Evolutionary conservation across 2,329 filamentous ascomycete species (phyloP).

Genomic region (Claviceps sp.): DNA sequence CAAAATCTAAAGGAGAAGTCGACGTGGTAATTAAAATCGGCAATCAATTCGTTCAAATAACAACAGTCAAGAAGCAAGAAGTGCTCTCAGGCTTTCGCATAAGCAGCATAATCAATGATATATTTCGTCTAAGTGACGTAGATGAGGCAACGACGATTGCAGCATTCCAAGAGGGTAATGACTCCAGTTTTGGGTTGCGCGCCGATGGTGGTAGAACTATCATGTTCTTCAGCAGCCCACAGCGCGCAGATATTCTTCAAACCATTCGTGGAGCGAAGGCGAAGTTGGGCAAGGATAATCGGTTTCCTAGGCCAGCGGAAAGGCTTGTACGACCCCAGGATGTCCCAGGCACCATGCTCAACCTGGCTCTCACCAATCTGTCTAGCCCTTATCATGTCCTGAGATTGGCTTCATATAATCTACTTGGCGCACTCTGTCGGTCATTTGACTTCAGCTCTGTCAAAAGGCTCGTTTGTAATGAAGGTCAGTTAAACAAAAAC

Average conservation of each 20-base stretch:
- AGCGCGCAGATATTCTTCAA: constrained; percentile 49
- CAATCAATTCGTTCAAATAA: constrained; percentile 56
- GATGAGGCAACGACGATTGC: constrained; percentile 46
- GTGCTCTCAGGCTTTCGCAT: constrained; percentile 49
- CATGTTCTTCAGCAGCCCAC: constrained; percentile 58
- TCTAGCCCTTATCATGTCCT: constrained; percentile 47
- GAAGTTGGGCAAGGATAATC: constrained; percentile 50
- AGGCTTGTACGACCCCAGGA: constrained; percentile 56
- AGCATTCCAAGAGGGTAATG: constrained; percentile 49
- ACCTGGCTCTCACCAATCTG: constrained; percentile 53
- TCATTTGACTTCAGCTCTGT: constrained; percentile 54
- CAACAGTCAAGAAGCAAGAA: constrained; percentile 55
- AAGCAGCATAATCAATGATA: constrained; percentile 54
- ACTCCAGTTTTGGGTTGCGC: constrained; percentile 52
- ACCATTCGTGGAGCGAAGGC: constrained; percentile 49
- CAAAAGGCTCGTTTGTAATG: constrained; percentile 46
- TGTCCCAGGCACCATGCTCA: constrained; percentile 55
- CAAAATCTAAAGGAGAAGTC: constrained; percentile 57
- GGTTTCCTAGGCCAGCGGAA: constrained; percentile 47
- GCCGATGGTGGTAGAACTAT: constrained; percentile 58
- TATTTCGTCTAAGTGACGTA: constrained; percentile 53
- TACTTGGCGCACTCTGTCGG: constrained; percentile 52
- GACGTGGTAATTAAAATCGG: constrained; percentile 57
- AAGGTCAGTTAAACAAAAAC: constrained; percentile 29
- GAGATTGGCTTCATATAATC: constrained; percentile 52